Percentiles rank a stretch among this genome's conserved stretches.
These are phyloP conservation scores for Venturia asperata DNA, from an alignment of 2,329 filamentous ascomycete species.

Conservation along the genomic window DNA sequence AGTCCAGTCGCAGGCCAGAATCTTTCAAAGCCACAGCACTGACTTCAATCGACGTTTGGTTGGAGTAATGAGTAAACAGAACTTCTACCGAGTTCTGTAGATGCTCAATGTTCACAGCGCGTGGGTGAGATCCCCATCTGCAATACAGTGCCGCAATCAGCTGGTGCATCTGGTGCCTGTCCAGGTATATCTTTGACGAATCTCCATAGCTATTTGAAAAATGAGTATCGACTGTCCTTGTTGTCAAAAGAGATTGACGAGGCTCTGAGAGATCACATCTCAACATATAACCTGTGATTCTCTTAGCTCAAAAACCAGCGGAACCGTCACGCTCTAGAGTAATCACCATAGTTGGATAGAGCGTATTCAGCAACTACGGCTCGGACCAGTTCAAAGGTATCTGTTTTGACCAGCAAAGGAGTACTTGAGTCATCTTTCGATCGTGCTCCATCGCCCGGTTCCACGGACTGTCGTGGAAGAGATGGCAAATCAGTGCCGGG, in stretches of 20 bases:
- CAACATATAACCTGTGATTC: neutral
- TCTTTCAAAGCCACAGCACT: neutral
- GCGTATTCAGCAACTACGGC: neutral
- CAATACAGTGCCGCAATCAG: neutral
- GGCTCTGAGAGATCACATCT: neutral
- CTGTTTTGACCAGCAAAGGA: neutral
- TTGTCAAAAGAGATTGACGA: neutral
- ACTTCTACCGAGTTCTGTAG: neutral
- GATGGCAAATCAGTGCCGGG: neutral
- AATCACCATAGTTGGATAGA: neutral
- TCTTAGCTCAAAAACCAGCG: neutral
- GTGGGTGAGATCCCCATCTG: neutral
- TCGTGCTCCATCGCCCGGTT: neutral
- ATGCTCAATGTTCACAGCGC: constrained; percentile 3
- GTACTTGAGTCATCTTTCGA: neutral
- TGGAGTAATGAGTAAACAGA: neutral
- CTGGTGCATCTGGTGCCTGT: neutral
- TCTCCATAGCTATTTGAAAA: neutral
- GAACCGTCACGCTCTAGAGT: neutral
- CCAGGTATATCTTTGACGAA: neutral
- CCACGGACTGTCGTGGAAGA: neutral
- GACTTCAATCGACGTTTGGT: neutral
- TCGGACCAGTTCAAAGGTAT: neutral
- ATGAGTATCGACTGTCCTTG: neutral
- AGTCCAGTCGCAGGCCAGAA: neutral